These are phyloP conservation scores for Arachis hypogaea DNA, from an alignment of 306 rosid species.

Conservation along the genomic window DNA sequence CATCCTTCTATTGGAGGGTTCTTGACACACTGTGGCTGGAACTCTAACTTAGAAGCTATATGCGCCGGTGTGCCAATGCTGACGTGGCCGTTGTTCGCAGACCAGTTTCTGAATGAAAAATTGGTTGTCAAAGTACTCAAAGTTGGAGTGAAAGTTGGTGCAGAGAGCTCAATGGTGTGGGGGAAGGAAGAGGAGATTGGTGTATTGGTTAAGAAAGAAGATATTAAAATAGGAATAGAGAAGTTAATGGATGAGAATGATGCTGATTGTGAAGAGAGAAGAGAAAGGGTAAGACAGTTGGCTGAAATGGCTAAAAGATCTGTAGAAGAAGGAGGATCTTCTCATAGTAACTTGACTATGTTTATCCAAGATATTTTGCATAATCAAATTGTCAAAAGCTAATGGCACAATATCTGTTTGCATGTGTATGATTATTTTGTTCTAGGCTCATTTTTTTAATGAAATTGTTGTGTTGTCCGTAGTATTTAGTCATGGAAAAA, in stretches of 20 bases:
- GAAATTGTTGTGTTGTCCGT: too few relatives aligned
- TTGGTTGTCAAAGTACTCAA: slow-evolving; percentile 1
- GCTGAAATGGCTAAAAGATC: background rate
- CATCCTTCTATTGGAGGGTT: slow-evolving; percentile 41
- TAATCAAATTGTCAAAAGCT: background rate
- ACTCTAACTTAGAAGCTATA: slow-evolving; percentile 45
- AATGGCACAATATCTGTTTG: too few relatives aligned
- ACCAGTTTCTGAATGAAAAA: background rate
- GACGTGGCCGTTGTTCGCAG: slow-evolving; percentile 42
- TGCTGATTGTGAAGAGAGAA: background rate
- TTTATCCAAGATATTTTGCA: slow-evolving; percentile 12
- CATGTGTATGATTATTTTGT: too few relatives aligned
- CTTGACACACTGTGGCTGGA: slow-evolving; percentile 48
- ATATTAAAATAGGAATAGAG: background rate
- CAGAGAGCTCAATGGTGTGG: background rate
- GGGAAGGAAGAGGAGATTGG: background rate
- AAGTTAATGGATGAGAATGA: background rate
- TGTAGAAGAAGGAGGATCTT: background rate
- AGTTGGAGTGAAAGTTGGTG: slow-evolving; percentile 6
- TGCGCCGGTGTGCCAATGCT: slow-evolving; percentile 40
- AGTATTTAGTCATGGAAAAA: too few relatives aligned
- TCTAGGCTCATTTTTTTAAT: too few relatives aligned
- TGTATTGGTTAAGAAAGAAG: slow-evolving; percentile 8
- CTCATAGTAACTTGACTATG: background rate
- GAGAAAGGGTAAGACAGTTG: background rate